Evolutionary conservation across 2,329 filamentous ascomycete species (phyloP), one percentile per base, ranked within the genome.

Genomic region (Aspergillus sp.): DNA sequence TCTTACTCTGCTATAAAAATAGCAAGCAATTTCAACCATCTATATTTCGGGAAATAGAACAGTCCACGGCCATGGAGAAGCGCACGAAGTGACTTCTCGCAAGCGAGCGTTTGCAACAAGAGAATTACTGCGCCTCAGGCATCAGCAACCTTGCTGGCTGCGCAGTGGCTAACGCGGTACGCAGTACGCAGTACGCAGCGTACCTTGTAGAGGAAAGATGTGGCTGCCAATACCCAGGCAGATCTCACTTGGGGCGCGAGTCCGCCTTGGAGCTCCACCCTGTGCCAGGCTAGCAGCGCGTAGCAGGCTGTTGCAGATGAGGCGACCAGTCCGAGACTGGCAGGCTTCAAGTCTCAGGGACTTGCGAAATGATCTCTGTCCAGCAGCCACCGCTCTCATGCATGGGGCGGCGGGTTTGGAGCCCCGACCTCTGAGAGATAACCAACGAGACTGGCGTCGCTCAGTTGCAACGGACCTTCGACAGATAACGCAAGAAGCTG

Each of bases 261-360:
- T 39, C 48, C 13, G 48, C 34, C 48, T 49, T 26, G 34, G 26
- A 30, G 24, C 53, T 45, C 43, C 60, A 62, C 60, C 47, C 50
- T 30, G 9, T 24, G 7, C 5, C 22, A 24, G 22, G 22, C 24
- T 41, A 52, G 30, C 30, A 20, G 47, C 38, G 47, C 48, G 55
- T 43, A 22, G 54, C 48, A 48, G 45, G 50, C 49, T 32, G 48
- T 57, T 64, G 60, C 57, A 60, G 59, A 57, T 58, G 59, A 63
- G 64, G 63, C 63, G 49, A 55, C 64, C 63, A 65, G 62, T 65
- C 59, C 48, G 53, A 44, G 53, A 4, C 22, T 26, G 12, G 12
- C 26, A 9, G 26, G 26, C 26, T 30, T 30, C 26, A 30, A 30
- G 41, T 64, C 30, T n/a, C 65, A 26, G 64, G 48, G 17, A 20